These are phyloP conservation scores for Fagus sylvatica DNA, from an alignment of 306 rosid species.

Conservation along the genomic window DNA sequence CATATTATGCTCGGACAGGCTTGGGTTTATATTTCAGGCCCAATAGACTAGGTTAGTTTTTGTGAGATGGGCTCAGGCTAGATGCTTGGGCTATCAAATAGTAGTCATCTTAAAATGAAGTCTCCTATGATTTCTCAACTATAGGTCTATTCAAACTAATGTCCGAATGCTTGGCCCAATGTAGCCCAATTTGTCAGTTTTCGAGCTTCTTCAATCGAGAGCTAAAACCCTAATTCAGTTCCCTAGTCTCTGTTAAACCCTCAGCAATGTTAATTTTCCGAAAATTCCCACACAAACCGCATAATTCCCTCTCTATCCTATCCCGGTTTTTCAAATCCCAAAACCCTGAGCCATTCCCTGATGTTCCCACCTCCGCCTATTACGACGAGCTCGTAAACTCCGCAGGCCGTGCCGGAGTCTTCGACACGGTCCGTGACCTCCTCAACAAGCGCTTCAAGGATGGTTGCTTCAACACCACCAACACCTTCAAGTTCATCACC, in stretches of 20 bases:
- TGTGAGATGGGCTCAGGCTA: no score
- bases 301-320: constrained; percentile 12
- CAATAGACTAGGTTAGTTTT: no score
- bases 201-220: neutral
- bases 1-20: no score
- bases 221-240: constrained; percentile 7
- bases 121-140: no score
- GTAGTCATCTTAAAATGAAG: no score
- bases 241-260: neutral
- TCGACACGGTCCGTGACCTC: constrained; percentile 30
- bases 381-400: constrained; percentile 34
- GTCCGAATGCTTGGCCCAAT: neutral
- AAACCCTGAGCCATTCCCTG: constrained; percentile 24
- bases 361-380: constrained; percentile 32
- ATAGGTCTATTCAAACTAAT: no score
- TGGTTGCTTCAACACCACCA: constrained; percentile 45
- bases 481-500: constrained; percentile 59
- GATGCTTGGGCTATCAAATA: no score
- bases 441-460: constrained; percentile 58
- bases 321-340: constrained; percentile 27
- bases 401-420: constrained; percentile 45
- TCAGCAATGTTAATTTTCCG: constrained; percentile 37
- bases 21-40: no score
- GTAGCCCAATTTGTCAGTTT: neutral
- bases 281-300: constrained; percentile 15